Base-by-base conservation (phyloP, 2,329 filamentous ascomycete genomes). In the Diaporthe amygdali region DNA sequence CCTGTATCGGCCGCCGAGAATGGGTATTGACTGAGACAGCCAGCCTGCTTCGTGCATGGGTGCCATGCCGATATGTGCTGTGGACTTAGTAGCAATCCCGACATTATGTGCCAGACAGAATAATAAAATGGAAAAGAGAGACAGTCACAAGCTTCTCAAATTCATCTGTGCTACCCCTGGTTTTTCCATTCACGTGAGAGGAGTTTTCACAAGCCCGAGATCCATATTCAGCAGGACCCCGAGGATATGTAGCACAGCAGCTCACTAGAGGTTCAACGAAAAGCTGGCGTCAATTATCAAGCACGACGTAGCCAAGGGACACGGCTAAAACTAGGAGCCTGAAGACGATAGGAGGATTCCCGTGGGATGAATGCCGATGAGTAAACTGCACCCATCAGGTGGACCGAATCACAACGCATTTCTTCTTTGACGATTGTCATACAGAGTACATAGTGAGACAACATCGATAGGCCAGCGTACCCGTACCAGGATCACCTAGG, bases 111-210 rank as follows among this genome's bases (percentile, higher is more conserved):
- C 10, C 5, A 12, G 10, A 14, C 15, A 3, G 6, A 39, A 6
- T 14, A 14, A 39, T 39, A 39, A 6, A 39, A 8, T 7, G 17
- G 44, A 7, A 22, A n/a, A 14, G 17, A n/a, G 20, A 3, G n/a
- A 14, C 3, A n/a, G 37, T 39, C 37, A 39, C 37, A 6, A 12
- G 10, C 10, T 39, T 3, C 37, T 14, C 10, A 17, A 2, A 27
- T 7, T 5, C 14, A 25, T 20, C 8, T 15, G 5, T 3, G 12
- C 22, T 27, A 25, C 5, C 2, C 22, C 7, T 15, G 6, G 0
- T 6, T 27, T 22, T 39, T n/a, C n/a, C n/a, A n/a, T n/a, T 22
- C n/a, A 17, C 0, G 2, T 0, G 10, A 0, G 9, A 7, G 5
- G n/a, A 10, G 15, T 56, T 41, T 14, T 20, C 15, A 4, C 2